Conservation (phyloP, 306 rosid genomes). For the Phaseolus lunatus region DNA sequence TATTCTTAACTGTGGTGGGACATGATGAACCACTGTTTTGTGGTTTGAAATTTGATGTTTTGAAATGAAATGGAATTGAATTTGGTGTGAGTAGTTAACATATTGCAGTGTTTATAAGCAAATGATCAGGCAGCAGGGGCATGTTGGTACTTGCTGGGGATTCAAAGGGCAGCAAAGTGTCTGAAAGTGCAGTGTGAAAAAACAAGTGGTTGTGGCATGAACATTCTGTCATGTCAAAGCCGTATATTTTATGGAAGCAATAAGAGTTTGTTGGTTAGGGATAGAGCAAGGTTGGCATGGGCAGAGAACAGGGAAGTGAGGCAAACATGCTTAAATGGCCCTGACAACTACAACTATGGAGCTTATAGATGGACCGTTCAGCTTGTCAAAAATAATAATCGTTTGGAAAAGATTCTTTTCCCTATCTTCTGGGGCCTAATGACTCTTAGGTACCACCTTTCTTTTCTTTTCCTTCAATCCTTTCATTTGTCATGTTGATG, state of each 20-base stretch:
- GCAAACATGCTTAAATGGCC: constrained; percentile 62
- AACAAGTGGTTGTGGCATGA: constrained; percentile 59
- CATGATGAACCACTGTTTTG: too few species aligned
- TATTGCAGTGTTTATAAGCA: background rate
- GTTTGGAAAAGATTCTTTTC: constrained; percentile 89
- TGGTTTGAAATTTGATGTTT: too few species aligned
- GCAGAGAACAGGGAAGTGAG: constrained; percentile 64
- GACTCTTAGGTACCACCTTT: constrained; percentile 76
- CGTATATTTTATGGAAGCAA: constrained; percentile 68
- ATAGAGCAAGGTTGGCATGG: constrained; percentile 65
- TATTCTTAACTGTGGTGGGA: too few species aligned
- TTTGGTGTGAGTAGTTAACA: too few species aligned
- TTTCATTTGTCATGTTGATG: background rate
- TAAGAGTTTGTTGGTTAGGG: constrained; percentile 42
- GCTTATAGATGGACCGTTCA: constrained; percentile 93
- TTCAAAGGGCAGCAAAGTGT: constrained; percentile 79
- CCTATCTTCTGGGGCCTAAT: constrained; percentile 97
- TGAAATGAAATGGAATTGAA: too few species aligned
- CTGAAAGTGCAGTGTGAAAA: constrained; percentile 64
- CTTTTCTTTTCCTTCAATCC: background rate
- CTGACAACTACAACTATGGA: constrained; percentile 71
- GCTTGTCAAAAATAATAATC: constrained; percentile 74
- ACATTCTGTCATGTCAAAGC: constrained; percentile 64
- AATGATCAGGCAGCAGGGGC: constrained; percentile 85
- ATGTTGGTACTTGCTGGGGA: constrained; percentile 89